Evolutionary conservation across 2,329 filamentous ascomycete genomes (phyloP), one percentile per base, ranked within the genome.

Genomic region (Colletotrichum orbiculare): DNA sequence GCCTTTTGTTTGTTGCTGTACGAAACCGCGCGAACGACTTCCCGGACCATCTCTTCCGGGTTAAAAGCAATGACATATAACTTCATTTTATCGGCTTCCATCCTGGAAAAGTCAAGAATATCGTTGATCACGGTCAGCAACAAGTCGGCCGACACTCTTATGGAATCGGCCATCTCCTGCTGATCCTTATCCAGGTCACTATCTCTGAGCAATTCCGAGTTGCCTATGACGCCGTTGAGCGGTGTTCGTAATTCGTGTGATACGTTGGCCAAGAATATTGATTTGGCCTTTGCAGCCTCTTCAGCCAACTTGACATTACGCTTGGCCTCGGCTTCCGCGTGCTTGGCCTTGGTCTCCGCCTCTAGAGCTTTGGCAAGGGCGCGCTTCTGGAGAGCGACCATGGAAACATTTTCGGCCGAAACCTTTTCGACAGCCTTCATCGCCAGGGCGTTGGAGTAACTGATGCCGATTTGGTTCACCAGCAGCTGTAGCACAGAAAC

Each of bases 61-160:
- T 89, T 90, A 77, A 90, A 90, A 8, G 87, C 87, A 59, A 89
- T 89, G 64, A 89, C 85, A 73, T 92, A 92, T 1, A 94, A 86
- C 74, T 96, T 93, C 81, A 97, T 89, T 75, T 93, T 91, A 70
- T 94, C 92, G 3, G 91, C 93, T 75, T 97, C 93, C 81, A 96
- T 93, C 77, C 97, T 96, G 35, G 94, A 97, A 74, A 97, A 96
- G 77, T 98, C 95, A 5, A 97, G 83, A 57, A 97, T 97, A 73
- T 98, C 95, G 73, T 97, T 97, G 79, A 97, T 97, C 52, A 97
- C 93, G 0, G 94, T 96, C 34, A 97, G 82, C 12, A 97, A 80
- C 13, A 96, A 88, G 73, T 97, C 94, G 0, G 93, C 93, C 53
- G 92, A 96, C 38, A 94, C 86, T 54, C 93, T 88, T 59, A 96